phyloP scores from a whole-genome alignment of 2,329 filamentous ascomycete species.

The Epichloe sp. region DNA sequence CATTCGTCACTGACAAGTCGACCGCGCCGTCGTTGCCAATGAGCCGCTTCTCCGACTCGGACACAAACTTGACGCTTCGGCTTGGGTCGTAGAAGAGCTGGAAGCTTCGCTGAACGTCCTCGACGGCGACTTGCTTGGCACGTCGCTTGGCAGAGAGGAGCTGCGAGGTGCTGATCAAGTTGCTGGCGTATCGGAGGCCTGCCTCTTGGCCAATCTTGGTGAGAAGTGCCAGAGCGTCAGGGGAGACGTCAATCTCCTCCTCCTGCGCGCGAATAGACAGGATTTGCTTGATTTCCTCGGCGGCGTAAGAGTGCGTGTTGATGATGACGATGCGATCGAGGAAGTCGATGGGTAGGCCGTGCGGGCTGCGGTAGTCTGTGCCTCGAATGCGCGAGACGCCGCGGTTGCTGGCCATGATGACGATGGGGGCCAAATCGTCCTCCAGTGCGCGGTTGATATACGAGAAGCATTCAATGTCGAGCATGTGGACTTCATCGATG shows the following conservation, averaged over 20 bases:
- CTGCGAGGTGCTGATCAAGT: conserved; percentile 90
- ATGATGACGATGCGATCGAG: conserved; percentile 93
- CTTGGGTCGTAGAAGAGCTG: conserved; percentile 83
- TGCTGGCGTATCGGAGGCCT: conserved; percentile 89
- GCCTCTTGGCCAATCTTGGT: conserved; percentile 94
- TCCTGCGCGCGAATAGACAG: conserved; percentile 85
- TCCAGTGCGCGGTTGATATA: conserved; percentile 97
- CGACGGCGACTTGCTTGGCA: conserved; percentile 68
- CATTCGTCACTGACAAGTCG: conserved; percentile 43
- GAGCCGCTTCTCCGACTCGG: conserved; percentile 80
- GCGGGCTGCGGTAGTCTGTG: conserved; percentile 84
- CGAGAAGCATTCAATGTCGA: conserved; percentile 97
- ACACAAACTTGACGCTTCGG: conserved; percentile 81
- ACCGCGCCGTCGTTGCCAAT: conserved; percentile 80
- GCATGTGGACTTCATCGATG: conserved; percentile 99
- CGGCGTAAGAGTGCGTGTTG: conserved; percentile 72
- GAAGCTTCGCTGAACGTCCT: conserved; percentile 90
- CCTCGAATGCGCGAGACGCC: conserved; percentile 85
- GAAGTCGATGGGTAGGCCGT: conserved; percentile 90
- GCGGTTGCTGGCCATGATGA: conserved; percentile 98
- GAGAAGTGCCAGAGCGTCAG: conserved; percentile 80
- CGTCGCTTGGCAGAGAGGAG: conserved; percentile 76
- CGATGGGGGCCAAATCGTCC: conserved; percentile 85
- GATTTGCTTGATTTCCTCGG: conserved; percentile 85
- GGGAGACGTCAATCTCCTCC: conserved; percentile 81